Conservation (phyloP, 1,284 basidiomycete species). For the Ceratobasidium sp. region DNA sequence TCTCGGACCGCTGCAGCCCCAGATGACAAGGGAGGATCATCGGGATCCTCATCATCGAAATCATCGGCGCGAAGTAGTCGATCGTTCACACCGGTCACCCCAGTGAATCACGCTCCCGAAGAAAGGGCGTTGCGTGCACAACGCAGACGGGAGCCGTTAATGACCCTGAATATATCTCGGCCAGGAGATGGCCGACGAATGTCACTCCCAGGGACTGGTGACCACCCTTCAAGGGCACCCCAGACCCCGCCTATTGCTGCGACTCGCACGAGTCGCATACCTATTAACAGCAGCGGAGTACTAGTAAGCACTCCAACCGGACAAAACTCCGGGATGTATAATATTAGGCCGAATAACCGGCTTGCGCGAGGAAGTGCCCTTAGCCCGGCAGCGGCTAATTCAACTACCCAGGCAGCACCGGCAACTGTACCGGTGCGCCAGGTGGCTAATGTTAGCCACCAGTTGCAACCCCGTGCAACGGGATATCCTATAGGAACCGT, state of each 20-base stretch:
- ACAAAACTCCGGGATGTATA: no score
- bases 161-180: background rate
- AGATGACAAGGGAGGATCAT: background rate
- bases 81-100: constrained; percentile 10
- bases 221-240: background rate
- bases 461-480: background rate
- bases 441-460: no score
- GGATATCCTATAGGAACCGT: constrained; percentile 23
- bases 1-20: background rate
- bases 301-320: no score
- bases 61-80: background rate
- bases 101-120: background rate
- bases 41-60: no score
- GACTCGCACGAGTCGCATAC: no score
- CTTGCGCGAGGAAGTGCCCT: no score
- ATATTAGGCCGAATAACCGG: no score
- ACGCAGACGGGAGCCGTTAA: background rate
- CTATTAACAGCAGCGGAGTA: no score
- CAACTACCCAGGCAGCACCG: no score
- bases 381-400: no score
- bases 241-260: background rate
- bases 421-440: no score
- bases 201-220: background rate
- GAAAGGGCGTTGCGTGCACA: background rate
- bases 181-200: background rate